Percentiles rank a stretch among this genome's conserved stretches.
phyloP scores from a whole-genome alignment of 2,329 filamentous ascomycete genomes.

The Colletotrichum kahawae region DNA sequence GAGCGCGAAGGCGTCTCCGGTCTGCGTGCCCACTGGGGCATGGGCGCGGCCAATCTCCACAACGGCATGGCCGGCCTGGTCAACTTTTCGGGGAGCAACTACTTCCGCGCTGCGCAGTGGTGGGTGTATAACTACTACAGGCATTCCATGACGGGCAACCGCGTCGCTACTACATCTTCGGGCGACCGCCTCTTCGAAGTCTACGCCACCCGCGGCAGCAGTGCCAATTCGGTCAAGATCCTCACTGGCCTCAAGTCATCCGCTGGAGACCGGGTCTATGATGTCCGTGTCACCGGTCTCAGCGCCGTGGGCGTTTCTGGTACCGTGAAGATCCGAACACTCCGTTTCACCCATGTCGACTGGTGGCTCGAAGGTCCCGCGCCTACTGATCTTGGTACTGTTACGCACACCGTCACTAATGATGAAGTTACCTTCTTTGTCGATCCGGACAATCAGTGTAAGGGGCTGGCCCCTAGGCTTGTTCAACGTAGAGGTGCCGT shows the following conservation, averaged over 20 bases:
- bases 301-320: background rate
- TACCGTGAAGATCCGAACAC: background rate
- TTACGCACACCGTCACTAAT: background rate
- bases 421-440: background rate
- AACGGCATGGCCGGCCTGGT: background rate
- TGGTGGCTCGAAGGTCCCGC: background rate
- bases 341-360: background rate
- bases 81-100: background rate
- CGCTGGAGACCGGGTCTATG: background rate
- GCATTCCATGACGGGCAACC: background rate
- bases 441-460: background rate
- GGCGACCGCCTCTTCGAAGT: background rate
- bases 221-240: background rate
- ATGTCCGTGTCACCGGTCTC: background rate
- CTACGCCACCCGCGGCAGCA: background rate
- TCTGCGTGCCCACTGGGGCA: background rate
- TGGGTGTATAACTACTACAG: background rate
- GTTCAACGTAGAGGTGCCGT: too few species aligned
- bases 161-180: background rate
- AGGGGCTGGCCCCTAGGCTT: too few species aligned
- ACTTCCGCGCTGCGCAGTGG: background rate
- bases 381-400: background rate
- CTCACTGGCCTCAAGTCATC: background rate
- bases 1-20: background rate
- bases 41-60: background rate